Conservation (phyloP, 441 rosid genomes). For the Eruca vesicaria region DNA sequence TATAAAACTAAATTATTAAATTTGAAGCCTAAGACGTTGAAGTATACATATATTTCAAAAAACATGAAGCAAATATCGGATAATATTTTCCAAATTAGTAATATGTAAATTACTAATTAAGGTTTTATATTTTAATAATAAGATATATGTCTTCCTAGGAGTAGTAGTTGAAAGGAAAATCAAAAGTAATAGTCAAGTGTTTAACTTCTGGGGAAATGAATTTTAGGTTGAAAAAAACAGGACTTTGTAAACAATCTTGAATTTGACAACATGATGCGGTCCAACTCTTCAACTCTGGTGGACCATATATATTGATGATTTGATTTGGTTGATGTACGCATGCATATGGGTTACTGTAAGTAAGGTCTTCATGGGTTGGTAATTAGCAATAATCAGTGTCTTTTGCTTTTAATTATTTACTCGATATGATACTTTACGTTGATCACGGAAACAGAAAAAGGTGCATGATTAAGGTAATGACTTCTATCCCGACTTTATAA, state of each 20-base stretch:
- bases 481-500: neutral
- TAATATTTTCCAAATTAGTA: neutral
- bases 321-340: conserved; percentile 6
- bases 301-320: conserved; percentile 21
- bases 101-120: neutral
- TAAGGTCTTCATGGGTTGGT: conserved; percentile 24
- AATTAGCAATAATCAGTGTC: conserved; percentile 10
- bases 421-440: conserved; percentile 8
- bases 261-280: conserved; percentile 24
- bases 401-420: conserved; percentile 19
- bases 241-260: conserved; percentile 31
- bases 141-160: neutral
- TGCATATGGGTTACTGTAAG: neutral
- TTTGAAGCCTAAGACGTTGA: too few relatives aligned
- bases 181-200: neutral
- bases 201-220: conserved; percentile 23
- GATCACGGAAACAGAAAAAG: conserved; percentile 14
- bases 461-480: conserved; percentile 4
- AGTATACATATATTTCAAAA: too few relatives aligned
- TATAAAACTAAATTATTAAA: too few relatives aligned
- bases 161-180: neutral
- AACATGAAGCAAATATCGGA: too few relatives aligned
- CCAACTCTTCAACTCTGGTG: conserved; percentile 35
- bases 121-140: neutral
- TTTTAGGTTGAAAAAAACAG: conserved; percentile 22